A percentile compares a stretch with the other conserved stretches of the same genome.
These are phyloP conservation scores for Naematelia encephala DNA, from an alignment of 768 basidiomycete species.

Conservation along the genomic window DNA sequence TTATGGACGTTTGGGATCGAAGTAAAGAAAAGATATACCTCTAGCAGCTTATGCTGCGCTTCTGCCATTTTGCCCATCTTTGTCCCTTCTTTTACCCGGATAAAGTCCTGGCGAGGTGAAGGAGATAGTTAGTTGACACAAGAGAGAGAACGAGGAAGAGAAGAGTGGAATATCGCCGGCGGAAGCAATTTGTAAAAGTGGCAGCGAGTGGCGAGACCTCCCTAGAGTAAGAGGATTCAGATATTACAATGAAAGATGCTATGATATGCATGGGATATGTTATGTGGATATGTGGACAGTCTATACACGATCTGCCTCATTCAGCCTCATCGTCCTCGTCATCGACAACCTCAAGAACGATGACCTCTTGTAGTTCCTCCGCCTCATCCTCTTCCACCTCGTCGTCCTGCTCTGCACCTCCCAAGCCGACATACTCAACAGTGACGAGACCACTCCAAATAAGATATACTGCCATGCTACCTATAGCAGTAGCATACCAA, in stretches of 20 bases:
- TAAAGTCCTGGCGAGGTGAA: neutral
- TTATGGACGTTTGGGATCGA: neutral
- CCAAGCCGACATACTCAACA: constrained; percentile 23
- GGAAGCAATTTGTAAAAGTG: neutral
- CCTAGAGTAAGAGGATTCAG: no score
- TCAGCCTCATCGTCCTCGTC: constrained; percentile 7
- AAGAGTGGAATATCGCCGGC: neutral
- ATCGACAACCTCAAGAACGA: neutral
- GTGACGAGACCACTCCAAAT: constrained; percentile 35
- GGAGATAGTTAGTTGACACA: neutral
- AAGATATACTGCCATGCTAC: constrained; percentile 40
- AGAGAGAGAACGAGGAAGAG: neutral
- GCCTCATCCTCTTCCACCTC: neutral
- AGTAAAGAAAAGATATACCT: constrained; percentile 51
- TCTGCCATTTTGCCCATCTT: constrained; percentile 91
- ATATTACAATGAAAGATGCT: neutral
- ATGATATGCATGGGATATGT: neutral
- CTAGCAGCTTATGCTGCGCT: constrained; percentile 90
- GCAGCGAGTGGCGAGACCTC: neutral
- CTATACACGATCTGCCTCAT: neutral
- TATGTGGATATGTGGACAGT: neutral
- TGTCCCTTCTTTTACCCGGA: no score
- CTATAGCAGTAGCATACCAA: constrained; percentile 38
- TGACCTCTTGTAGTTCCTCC: neutral
- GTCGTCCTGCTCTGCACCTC: constrained; percentile 2